Evolutionary conservation across 495 filamentous ascomycete species (phyloP).

Genomic region (Podospora pseudopauciseta): DNA sequence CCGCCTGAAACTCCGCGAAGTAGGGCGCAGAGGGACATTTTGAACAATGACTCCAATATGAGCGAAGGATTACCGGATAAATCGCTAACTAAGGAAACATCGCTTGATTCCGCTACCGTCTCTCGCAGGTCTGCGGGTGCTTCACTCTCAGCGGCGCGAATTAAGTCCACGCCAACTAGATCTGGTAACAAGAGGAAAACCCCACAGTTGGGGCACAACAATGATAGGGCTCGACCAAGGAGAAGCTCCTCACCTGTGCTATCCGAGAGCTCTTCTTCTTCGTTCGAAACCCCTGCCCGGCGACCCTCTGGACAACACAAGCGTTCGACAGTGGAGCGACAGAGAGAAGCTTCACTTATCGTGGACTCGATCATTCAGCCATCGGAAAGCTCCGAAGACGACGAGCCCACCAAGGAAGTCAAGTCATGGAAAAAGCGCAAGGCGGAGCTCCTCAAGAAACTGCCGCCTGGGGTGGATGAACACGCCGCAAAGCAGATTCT

Average conservation of each 20-base stretch:
- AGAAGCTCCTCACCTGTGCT: constrained; percentile 18
- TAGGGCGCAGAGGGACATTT: constrained; percentile 14
- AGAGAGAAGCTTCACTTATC: constrained; percentile 20
- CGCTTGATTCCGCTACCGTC: constrained; percentile 21
- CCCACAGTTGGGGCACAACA: constrained; percentile 6
- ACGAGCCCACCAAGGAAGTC: constrained; percentile 36
- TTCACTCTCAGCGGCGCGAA: constrained; percentile 6
- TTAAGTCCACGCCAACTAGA: constrained; percentile 10
- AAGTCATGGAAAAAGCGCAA: constrained; percentile 50
- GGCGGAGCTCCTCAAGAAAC: constrained; percentile 61
- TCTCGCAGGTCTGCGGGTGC: constrained; percentile 17
- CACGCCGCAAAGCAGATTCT: constrained; percentile 84
- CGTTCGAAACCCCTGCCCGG: constrained; percentile 14
- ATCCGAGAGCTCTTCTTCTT: constrained; percentile 20
- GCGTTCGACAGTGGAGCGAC: neutral
- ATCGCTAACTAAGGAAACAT: constrained; percentile 13
- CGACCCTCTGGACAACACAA: constrained; percentile 5
- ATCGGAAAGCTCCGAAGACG: constrained; percentile 25
- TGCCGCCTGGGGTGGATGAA: constrained; percentile 77
- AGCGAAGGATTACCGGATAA: constrained; percentile 3
- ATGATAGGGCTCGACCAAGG: constrained; percentile 7
- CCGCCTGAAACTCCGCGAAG: constrained; percentile 17
- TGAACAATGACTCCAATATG: constrained; percentile 8
- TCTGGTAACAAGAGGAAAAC: constrained; percentile 15
- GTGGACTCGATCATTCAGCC: constrained; percentile 14